Evolutionary conservation across 2,329 filamentous ascomycete genomes (phyloP).

Genomic region (Colletotrichum filicis): DNA sequence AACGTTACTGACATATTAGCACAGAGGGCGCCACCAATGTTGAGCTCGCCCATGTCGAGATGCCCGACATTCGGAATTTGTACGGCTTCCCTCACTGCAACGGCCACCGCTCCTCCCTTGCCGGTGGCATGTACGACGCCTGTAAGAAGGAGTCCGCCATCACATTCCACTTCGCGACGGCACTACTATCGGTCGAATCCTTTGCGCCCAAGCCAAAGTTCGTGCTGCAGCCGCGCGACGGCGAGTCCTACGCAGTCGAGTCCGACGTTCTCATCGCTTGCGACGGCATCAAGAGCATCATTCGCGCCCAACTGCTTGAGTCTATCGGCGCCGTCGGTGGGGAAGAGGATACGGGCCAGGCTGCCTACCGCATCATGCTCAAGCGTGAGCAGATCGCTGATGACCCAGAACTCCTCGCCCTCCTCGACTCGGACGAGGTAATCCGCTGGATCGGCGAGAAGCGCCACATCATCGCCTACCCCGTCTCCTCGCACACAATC

Average conservation of each 20-base stretch:
- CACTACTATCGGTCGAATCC: conserved; percentile 64
- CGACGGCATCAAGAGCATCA: conserved; percentile 66
- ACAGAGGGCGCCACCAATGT: conserved; percentile 73
- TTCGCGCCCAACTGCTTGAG: conserved; percentile 64
- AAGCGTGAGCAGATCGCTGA: conserved; percentile 72
- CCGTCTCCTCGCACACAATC: conserved; percentile 73
- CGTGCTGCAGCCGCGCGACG: conserved; percentile 66
- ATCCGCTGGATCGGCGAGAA: conserved; percentile 81
- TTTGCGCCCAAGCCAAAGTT: conserved; percentile 71
- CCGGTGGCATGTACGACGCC: conserved; percentile 75
- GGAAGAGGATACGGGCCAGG: conserved; percentile 77
- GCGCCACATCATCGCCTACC: conserved; percentile 83
- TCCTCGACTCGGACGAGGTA: conserved; percentile 75
- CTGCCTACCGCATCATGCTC: conserved; percentile 84
- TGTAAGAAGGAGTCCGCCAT: conserved; percentile 72
- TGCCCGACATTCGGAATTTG: conserved; percentile 72
- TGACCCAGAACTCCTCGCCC: conserved; percentile 74
- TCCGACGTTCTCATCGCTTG: conserved; percentile 64
- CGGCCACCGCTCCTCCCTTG: conserved; percentile 79
- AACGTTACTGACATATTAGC: conserved; percentile 6
- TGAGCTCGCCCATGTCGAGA: conserved; percentile 77
- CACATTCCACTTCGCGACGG: conserved; percentile 74
- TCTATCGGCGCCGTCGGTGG: conserved; percentile 61
- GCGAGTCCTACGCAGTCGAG: conserved; percentile 63
- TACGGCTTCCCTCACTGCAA: conserved; percentile 85